Evolutionary conservation across 1,284 basidiomycete species (phyloP).

Genomic region (Vanrija sp.): DNA sequence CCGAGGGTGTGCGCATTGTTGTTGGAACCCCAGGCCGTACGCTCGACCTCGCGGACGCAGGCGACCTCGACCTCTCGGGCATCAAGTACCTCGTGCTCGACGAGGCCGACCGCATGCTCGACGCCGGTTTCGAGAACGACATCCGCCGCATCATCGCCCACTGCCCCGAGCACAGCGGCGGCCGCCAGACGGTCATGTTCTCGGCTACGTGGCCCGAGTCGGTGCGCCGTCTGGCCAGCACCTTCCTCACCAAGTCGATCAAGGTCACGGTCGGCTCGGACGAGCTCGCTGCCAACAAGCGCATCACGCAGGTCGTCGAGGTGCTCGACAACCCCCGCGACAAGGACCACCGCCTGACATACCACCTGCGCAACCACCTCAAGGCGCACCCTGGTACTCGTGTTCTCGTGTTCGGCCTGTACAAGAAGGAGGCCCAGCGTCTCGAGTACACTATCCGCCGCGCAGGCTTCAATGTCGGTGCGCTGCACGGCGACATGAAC

Average conservation of each 20-base stretch:
- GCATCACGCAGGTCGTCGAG: slow-evolving; percentile 72
- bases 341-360: slow-evolving; percentile 75
- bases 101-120: slow-evolving; percentile 97
- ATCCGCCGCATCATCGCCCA: slow-evolving; percentile 85
- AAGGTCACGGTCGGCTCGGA: slow-evolving; percentile 94
- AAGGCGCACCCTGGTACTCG: slow-evolving; percentile 54
- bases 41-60: slow-evolving; percentile 81
- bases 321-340: slow-evolving; percentile 82
- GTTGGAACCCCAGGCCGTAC: slow-evolving; percentile 94
- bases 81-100: slow-evolving; percentile 92
- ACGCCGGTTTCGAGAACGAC: slow-evolving; percentile 98
- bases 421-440: slow-evolving; percentile 94
- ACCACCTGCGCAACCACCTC: slow-evolving; percentile 65
- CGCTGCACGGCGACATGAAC: slow-evolving; percentile 87
- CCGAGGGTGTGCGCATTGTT: slow-evolving; percentile 66
- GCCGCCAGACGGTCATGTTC: slow-evolving; percentile 91
- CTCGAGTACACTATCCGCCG: slow-evolving; percentile 76
- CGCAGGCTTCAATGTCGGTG: slow-evolving; percentile 79
- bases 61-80: slow-evolving; percentile 75
- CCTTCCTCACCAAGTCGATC: slow-evolving; percentile 82
- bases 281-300: slow-evolving; percentile 89
- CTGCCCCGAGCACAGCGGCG: slow-evolving; percentile 59
- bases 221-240: slow-evolving; percentile 86
- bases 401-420: slow-evolving; percentile 90
- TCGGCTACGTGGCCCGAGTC: slow-evolving; percentile 98